Evolutionary conservation across 192 early-diverging fungal species (phyloP).

Genomic region (Coemansia sp.): DNA sequence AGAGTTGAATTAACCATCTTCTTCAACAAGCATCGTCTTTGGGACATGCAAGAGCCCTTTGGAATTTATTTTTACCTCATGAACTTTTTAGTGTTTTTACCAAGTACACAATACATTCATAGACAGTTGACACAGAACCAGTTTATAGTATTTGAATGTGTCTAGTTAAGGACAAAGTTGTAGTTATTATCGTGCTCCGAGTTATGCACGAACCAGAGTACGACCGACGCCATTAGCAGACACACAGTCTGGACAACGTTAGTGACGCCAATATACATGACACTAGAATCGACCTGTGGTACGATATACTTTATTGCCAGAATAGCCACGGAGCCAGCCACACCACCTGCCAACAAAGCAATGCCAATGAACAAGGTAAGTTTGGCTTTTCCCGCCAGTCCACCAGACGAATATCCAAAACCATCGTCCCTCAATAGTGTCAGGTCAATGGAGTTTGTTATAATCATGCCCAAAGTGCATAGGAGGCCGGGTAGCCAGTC

Average conservation of each 20-base stretch:
- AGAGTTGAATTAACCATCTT: too few species aligned
- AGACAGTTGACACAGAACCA: too few species aligned
- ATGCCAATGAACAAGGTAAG: conserved; percentile 60
- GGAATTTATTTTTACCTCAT: too few species aligned
- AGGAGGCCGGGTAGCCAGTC: conserved; percentile 59
- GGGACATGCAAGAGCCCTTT: too few species aligned
- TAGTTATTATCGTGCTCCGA: conserved; percentile 57
- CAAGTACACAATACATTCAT: too few species aligned
- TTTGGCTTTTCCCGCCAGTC: conserved; percentile 56
- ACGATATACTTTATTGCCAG: conserved; percentile 58
- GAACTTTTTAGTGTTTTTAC: too few species aligned
- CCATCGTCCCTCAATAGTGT: conserved; percentile 54
- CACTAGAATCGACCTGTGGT: conserved; percentile 40
- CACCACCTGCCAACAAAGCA: conserved; percentile 56
- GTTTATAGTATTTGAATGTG: background rate
- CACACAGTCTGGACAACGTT: conserved; percentile 53
- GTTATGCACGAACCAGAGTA: conserved; percentile 59
- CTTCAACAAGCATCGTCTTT: too few species aligned
- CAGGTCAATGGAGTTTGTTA: conserved; percentile 60
- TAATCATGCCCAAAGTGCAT: conserved; percentile 57
- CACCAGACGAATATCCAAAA: conserved; percentile 42
- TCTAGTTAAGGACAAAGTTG: conserved; percentile 56
- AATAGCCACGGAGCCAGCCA: conserved; percentile 58
- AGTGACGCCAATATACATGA: conserved; percentile 56
- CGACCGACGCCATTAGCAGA: conserved; percentile 39